Evolutionary conservation across 495 filamentous ascomycete genomes (phyloP).

Genomic region (Neurospora sp.): DNA sequence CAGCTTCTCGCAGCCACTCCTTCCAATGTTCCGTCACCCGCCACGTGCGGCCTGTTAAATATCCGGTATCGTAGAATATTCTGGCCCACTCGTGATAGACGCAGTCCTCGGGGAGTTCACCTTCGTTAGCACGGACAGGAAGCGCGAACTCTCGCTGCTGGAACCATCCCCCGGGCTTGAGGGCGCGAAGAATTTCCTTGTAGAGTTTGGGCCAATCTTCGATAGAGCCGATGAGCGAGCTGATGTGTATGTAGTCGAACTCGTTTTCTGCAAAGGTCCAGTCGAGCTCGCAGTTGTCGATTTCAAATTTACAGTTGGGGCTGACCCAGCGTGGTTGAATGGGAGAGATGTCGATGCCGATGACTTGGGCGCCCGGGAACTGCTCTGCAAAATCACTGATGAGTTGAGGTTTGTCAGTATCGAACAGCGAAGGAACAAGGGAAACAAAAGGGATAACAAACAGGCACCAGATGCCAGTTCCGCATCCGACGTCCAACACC

Average conservation of each 20-base stretch:
- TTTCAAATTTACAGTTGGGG: slow-evolving; percentile 36
- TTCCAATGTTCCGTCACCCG: slow-evolving; percentile 33
- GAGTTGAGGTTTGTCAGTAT: background rate
- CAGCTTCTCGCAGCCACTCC: slow-evolving; percentile 40
- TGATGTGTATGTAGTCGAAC: slow-evolving; percentile 52
- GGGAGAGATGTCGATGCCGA: slow-evolving; percentile 41
- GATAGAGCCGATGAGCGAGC: slow-evolving; percentile 39
- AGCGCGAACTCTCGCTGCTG: slow-evolving; percentile 33
- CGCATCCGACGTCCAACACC: slow-evolving; percentile 52
- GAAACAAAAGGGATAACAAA: background rate
- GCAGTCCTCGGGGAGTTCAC: slow-evolving; percentile 27
- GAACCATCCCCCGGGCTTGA: slow-evolving; percentile 13
- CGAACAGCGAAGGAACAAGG: background rate
- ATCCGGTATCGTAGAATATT: slow-evolving; percentile 23
- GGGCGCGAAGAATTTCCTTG: slow-evolving; percentile 21
- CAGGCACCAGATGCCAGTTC: slow-evolving; percentile 51
- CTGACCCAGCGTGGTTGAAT: slow-evolving; percentile 32
- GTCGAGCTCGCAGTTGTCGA: slow-evolving; percentile 36
- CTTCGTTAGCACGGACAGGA: slow-evolving; percentile 28
- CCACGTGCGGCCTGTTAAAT: slow-evolving; percentile 10
- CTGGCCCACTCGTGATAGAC: slow-evolving; percentile 25
- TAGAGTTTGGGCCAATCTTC: slow-evolving; percentile 38
- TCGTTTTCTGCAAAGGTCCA: slow-evolving; percentile 35
- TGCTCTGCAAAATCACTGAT: slow-evolving; percentile 40
- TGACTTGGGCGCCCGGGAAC: slow-evolving; percentile 35